Evolutionary conservation across 2,329 filamentous ascomycete genomes (phyloP).

Genomic region (Anisogramma anomala): DNA sequence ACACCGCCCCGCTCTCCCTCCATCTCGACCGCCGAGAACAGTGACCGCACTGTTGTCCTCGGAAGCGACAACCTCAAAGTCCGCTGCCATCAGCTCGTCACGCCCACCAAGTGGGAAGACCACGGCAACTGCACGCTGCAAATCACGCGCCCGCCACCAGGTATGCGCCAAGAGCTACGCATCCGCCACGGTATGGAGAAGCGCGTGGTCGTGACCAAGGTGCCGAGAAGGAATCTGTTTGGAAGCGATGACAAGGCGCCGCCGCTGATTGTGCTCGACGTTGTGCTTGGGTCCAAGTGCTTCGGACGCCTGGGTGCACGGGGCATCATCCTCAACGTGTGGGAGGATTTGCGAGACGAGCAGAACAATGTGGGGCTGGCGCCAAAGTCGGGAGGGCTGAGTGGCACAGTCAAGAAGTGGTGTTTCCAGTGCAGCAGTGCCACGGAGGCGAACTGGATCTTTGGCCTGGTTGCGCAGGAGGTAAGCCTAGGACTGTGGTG

Average conservation of each 20-base stretch:
- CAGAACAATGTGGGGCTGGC: slow-evolving; percentile 42
- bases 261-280: slow-evolving; percentile 62
- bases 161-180: slow-evolving; percentile 45
- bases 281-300: slow-evolving; percentile 70
- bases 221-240: slow-evolving; percentile 42
- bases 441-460: slow-evolving; percentile 43
- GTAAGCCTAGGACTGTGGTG: slow-evolving; percentile 27
- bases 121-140: slow-evolving; percentile 75
- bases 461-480: slow-evolving; percentile 45
- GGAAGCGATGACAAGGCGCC: slow-evolving; percentile 28
- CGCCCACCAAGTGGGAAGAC: slow-evolving; percentile 76
- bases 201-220: slow-evolving; percentile 66
- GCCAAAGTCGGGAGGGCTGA: slow-evolving; percentile 38
- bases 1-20: slow-evolving; percentile 46
- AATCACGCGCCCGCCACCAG: slow-evolving; percentile 63
- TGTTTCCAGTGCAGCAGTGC: slow-evolving; percentile 48
- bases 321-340: slow-evolving; percentile 81
- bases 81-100: slow-evolving; percentile 69
- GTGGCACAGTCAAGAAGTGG: slow-evolving; percentile 50
- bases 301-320: slow-evolving; percentile 75
- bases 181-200: slow-evolving; percentile 65
- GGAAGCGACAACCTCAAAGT: slow-evolving; percentile 76
- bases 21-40: slow-evolving; percentile 41
- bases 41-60: slow-evolving; percentile 40
- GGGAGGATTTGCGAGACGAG: slow-evolving; percentile 62